Conservation (phyloP, 2,329 filamentous ascomycete species). For the Curvularia verruculosa region DNA sequence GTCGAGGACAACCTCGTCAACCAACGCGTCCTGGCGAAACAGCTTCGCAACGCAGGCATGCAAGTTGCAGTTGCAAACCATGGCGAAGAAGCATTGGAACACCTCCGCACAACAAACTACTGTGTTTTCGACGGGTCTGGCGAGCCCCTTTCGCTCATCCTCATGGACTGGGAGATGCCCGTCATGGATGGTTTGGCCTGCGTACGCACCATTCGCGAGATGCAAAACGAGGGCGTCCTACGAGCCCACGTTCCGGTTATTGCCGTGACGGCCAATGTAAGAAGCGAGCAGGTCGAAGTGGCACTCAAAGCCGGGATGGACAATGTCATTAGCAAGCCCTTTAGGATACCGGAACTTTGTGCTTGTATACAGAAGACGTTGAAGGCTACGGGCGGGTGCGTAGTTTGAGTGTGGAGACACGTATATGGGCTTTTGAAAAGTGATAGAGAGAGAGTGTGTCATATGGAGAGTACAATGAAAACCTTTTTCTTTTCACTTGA, state of each 20-base stretch:
- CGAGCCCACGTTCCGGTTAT: constrained; percentile 39
- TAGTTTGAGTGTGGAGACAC: not conserved
- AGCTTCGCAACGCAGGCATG: constrained; percentile 46
- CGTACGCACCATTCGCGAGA: constrained; percentile 32
- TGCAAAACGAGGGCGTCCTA: constrained; percentile 30
- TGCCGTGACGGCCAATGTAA: constrained; percentile 46
- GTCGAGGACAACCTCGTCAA: constrained; percentile 52
- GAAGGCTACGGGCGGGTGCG: not conserved
- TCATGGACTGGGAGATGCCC: constrained; percentile 47
- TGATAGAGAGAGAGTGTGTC: no score
- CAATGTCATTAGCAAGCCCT: constrained; percentile 76
- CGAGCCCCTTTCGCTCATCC: constrained; percentile 29
- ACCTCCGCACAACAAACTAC: constrained; percentile 36
- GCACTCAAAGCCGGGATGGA: constrained; percentile 45
- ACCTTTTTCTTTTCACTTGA: no score
- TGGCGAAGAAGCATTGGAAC: constrained; percentile 47
- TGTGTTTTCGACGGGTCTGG: constrained; percentile 21
- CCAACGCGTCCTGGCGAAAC: constrained; percentile 50
- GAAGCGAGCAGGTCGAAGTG: constrained; percentile 38
- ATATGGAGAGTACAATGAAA: no score
- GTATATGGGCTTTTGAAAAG: no score
- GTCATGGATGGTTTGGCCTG: constrained; percentile 42
- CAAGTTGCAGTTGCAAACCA: constrained; percentile 48
- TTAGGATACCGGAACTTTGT: constrained; percentile 50
- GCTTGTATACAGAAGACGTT: constrained; percentile 29